These are phyloP conservation scores for Rosellinia necatrix DNA, from an alignment of 2,329 filamentous ascomycete genomes.

Conservation along the genomic window DNA sequence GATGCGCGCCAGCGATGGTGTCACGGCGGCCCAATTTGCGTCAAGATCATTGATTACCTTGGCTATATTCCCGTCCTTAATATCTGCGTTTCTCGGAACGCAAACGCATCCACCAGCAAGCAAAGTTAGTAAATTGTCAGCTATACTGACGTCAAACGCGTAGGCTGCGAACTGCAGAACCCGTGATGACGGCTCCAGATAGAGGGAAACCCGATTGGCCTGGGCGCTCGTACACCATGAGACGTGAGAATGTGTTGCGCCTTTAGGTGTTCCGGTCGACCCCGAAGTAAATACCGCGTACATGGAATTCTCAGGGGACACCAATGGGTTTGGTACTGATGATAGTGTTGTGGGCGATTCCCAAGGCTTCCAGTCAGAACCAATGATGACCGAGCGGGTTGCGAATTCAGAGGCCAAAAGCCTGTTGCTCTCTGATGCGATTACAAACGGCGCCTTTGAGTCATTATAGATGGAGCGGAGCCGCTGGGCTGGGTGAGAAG, in stretches of 20 bases:
- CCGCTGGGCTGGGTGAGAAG: slow-evolving; percentile 22
- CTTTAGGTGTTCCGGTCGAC: slow-evolving; percentile 62
- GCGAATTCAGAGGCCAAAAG: background rate
- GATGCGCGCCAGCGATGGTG: slow-evolving; percentile 33
- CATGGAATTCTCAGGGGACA: slow-evolving; percentile 1
- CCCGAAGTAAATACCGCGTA: slow-evolving; percentile 64
- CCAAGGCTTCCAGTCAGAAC: slow-evolving; percentile 1
- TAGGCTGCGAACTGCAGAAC: slow-evolving; percentile 32
- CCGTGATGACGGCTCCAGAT: slow-evolving; percentile 35
- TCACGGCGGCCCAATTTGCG: slow-evolving; percentile 32
- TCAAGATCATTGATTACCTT: slow-evolving; percentile 27
- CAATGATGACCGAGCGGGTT: background rate
- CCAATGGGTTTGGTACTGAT: background rate
- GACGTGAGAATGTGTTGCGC: slow-evolving; percentile 56
- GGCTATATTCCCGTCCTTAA: slow-evolving; percentile 21
- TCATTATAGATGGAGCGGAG: background rate
- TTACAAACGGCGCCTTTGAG: slow-evolving; percentile 20
- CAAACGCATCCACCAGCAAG: slow-evolving; percentile 33
- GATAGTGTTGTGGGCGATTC: background rate
- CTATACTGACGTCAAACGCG: slow-evolving; percentile 29
- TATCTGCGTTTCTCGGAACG: slow-evolving; percentile 28
- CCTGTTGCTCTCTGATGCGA: slow-evolving; percentile 1
- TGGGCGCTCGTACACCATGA: slow-evolving; percentile 48
- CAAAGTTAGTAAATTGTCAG: slow-evolving; percentile 31
- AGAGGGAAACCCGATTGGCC: slow-evolving; percentile 56